Evolutionary conservation across 768 basidiomycete genomes (phyloP).

Genomic region (Mycena haematopus): DNA sequence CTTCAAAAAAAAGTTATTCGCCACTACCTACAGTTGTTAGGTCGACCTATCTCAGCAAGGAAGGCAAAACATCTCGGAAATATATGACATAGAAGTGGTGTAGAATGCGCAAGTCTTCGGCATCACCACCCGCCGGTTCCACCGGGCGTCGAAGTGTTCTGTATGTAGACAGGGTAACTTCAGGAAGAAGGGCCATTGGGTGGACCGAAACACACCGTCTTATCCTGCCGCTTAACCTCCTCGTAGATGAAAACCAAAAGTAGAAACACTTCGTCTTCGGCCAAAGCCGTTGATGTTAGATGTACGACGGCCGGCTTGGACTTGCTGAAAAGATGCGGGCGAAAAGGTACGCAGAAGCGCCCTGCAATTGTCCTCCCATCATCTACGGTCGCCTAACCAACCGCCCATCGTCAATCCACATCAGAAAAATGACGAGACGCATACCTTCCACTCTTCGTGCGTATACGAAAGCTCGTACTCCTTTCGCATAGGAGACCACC

Average conservation of each 20-base stretch:
- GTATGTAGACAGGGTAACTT: no score
- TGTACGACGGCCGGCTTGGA: constrained; percentile 45
- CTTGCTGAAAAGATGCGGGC: constrained; percentile 56
- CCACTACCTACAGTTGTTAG: no score
- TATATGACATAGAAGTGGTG: neutral
- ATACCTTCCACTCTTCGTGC: constrained; percentile 55
- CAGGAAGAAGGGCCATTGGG: neutral
- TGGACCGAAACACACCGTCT: constrained; percentile 35
- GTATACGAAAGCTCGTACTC: constrained; percentile 51
- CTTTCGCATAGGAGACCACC: constrained; percentile 48
- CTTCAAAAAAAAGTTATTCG: no score
- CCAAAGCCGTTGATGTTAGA: constrained; percentile 45
- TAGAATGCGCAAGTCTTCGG: neutral
- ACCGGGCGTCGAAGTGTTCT: constrained; percentile 15
- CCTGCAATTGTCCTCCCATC: constrained; percentile 32
- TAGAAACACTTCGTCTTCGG: constrained; percentile 47
- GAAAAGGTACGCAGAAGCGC: constrained; percentile 49
- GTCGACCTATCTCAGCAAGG: no score
- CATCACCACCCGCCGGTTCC: constrained; percentile 20
- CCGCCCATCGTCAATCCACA: neutral
- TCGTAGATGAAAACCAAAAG: constrained; percentile 44
- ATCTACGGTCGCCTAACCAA: constrained; percentile 30
- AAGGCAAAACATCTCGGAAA: neutral
- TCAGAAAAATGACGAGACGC: constrained; percentile 11
- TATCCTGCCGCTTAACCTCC: constrained; percentile 44